Evolutionary conservation across 2,329 filamentous ascomycete genomes (phyloP).

Genomic region (Fusarium subtropicale): DNA sequence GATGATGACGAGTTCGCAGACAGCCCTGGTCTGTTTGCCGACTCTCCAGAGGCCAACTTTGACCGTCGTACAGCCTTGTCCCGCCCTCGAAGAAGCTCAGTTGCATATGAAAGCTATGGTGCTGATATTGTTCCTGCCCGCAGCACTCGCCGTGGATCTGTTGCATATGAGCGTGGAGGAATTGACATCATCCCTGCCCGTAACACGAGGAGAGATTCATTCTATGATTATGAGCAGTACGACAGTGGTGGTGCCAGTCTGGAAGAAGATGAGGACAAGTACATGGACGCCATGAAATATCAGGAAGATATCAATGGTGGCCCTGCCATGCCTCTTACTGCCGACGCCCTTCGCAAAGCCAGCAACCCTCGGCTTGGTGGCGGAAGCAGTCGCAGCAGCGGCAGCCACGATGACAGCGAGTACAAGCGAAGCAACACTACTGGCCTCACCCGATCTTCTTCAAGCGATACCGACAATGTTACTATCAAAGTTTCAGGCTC

Average conservation of each 20-base stretch:
- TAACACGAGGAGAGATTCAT: conserved; percentile 54
- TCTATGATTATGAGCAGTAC: conserved; percentile 53
- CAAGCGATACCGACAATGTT: conserved; percentile 67
- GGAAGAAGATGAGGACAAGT: conserved; percentile 52
- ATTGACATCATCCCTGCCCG: conserved; percentile 53
- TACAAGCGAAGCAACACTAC: conserved; percentile 71
- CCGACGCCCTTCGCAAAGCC: conserved; percentile 65
- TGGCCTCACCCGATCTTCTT: conserved; percentile 66
- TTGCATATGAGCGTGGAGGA: conserved; percentile 54
- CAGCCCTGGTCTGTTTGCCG: conserved; percentile 54
- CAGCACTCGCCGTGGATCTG: conserved; percentile 49
- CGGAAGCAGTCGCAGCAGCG: conserved; percentile 66
- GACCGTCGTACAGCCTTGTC: conserved; percentile 51
- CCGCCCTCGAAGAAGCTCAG: conserved; percentile 52
- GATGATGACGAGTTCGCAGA: conserved; percentile 56
- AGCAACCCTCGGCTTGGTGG: conserved; percentile 57
- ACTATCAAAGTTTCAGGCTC: conserved; percentile 70
- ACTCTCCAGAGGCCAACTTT: conserved; percentile 53
- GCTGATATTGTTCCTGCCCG: conserved; percentile 53
- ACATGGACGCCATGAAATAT: conserved; percentile 57
- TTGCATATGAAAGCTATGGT: conserved; percentile 54
- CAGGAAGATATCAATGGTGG: conserved; percentile 65
- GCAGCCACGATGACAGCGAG: conserved; percentile 72
- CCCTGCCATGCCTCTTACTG: conserved; percentile 62
- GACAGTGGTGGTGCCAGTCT: conserved; percentile 51